These are phyloP conservation scores for Aspergillus puulaauensis DNA, from an alignment of 2,329 filamentous ascomycete species.

Conservation along the genomic window DNA sequence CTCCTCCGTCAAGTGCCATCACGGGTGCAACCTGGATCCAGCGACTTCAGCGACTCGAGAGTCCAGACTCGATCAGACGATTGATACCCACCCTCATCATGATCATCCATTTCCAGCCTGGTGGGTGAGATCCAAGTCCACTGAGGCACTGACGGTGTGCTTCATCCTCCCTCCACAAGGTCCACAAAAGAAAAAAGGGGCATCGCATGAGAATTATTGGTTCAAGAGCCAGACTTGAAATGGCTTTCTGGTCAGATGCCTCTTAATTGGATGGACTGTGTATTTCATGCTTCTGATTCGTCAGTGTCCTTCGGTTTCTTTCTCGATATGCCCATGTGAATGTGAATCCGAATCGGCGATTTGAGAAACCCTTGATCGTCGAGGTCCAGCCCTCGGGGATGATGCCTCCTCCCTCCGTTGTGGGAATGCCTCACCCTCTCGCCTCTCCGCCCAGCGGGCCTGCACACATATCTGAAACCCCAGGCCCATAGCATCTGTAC, in stretches of 20 bases:
- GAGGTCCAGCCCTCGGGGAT: not conserved
- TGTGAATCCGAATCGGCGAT: not conserved
- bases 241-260: not conserved
- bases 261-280: slow-evolving; percentile 1
- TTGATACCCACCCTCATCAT: not conserved
- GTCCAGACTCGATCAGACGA: not conserved
- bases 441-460: not conserved
- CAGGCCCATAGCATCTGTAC: not conserved
- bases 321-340: not conserved
- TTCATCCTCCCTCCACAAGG: slow-evolving; percentile 5
- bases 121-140: not conserved
- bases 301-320: not conserved
- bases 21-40: not conserved
- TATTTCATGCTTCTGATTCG: not conserved
- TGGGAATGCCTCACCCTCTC: not conserved
- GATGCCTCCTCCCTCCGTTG: not conserved
- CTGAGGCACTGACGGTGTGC: slow-evolving; percentile 6
- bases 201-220: not conserved
- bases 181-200: slow-evolving; percentile 3
- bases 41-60: not conserved
- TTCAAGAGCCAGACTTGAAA: not conserved
- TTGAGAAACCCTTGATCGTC: not conserved
- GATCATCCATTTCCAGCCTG: not conserved
- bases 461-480: not conserved
- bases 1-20: too few species aligned